Base-by-base conservation (phyloP, 495 filamentous ascomycete genomes). In the Penicillium coffeae region DNA sequence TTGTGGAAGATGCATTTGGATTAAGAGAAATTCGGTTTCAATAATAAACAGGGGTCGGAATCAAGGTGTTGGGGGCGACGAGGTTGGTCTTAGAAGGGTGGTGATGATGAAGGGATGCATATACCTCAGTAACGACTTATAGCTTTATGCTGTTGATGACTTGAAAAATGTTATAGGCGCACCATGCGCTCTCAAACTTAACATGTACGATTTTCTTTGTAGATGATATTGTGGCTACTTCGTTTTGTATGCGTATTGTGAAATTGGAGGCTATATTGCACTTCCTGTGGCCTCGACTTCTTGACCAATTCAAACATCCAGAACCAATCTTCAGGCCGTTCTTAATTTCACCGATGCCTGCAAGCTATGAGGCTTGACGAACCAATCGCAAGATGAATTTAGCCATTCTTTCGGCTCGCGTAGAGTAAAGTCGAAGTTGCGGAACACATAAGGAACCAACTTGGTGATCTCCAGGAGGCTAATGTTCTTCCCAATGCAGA, bases 1-100 rank as follows among this genome's bases (percentile, higher is more conserved):
- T 66, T 98, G 52, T 98, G 93, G 93, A 84, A 72, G 70, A 68
- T 94, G 67, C 71, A 67, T 49, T 66, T 88, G 47, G 88, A 90
- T 65, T 95, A 68, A 44, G 34, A 45, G 32, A 30, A 5, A 10
- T 30, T 10, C 10, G 38, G 38, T 15, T 40, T 4, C 13, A 19
- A 4, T 4, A 38, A 14, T 38, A 5, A 16, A 2, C 12, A 19
- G 16, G 16, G 15, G 10, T 15, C 3, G 16, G 38, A 16, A 16
- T 19, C 16, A 13, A n/a, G 40, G 18, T 42, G 40, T 21, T 42
- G 14, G 38, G 13, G 19, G 38, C n/a, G n/a, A n/a, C n/a, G n/a
- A n/a, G 40, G 40, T 27, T 27, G 14, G 14, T 14, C 10, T 42
- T 21, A 19, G 38, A 14, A n/a, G 7, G 16, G 38, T 15, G 4